Evolutionary conservation across 805 yeast species (phyloP).

Genomic region (Candida coleopterorum): DNA sequence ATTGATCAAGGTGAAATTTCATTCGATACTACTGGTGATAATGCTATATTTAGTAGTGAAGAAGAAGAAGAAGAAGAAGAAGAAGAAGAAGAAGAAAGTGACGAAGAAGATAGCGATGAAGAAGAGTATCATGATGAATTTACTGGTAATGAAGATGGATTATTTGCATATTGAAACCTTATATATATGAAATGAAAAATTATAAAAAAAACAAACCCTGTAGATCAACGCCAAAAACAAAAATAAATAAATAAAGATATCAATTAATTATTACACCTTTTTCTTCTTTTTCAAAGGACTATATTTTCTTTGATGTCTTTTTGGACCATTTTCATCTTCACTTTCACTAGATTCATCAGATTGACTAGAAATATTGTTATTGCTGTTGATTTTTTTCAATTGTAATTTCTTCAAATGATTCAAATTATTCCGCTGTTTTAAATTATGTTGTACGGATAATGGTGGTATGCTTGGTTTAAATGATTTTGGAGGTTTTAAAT

Average conservation of each 20-base stretch:
- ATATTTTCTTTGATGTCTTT: constrained; percentile 2
- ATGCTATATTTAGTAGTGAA: constrained; percentile 22
- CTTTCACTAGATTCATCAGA: constrained; percentile 7
- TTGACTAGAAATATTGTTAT: background rate
- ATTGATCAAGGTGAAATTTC: constrained; percentile 25
- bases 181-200: too few species aligned
- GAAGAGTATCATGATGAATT: constrained; percentile 38
- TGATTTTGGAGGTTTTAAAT: constrained; percentile 20
- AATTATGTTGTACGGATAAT: constrained; percentile 30
- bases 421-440: constrained; percentile 14
- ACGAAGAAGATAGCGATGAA: constrained; percentile 43
- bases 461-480: constrained; percentile 36
- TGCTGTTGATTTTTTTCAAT: background rate
- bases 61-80: constrained; percentile 36
- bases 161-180: constrained; percentile 34
- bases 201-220: too few species aligned
- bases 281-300: constrained; percentile 9
- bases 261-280: constrained; percentile 1
- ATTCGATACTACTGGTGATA: constrained; percentile 23
- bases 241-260: too few species aligned
- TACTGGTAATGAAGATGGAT: constrained; percentile 55
- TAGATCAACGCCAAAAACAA: too few species aligned
- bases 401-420: constrained; percentile 4
- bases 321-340: background rate
- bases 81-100: constrained; percentile 49